Evolutionary conservation across 345 rosid genomes (phyloP), one percentile per base, ranked within the genome.

Genomic region (Citrus medica): DNA sequence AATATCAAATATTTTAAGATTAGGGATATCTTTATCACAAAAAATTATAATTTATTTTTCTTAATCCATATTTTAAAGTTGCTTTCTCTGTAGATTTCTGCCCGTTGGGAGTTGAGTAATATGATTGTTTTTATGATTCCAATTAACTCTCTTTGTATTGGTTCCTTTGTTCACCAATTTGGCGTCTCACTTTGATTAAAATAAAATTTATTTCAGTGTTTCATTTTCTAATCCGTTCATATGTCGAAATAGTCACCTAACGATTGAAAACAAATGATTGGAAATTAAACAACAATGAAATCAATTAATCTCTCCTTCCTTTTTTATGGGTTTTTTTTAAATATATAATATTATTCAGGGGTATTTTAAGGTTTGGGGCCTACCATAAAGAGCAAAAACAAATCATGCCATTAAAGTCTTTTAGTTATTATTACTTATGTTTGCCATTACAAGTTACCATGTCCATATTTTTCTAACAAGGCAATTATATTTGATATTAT

Each of bases 381-480:
- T 78, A 80, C 84, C 62, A 76, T 71, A 76, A 79, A 71, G 76
- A 33, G 13, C 16, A 6, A 5, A 30, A 28, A 28, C 17, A 28
- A 30, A 82, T 61, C 73, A 61, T 80, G 88, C 83, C 85, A 77
- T 84, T 76, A 87, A 87, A 87, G 89, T 85, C 89, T 79, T 83
- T 82, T 82, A 73, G 89, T 68, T 67, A 88, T 90, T 77, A 88
- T 88, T 76, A 78, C 87, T 38, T 38, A 76, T 87, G 91, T 90
- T 90, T 86, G 87, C 91, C 91, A 87, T 87, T 88, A 82, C 89
- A 88, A 86, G 86, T 77, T 80, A 87, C 81, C 83, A 21, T 68
- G 64, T 80, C 69, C 60, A 14, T 12, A 37, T 73, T 85, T 66
- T 82, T 80, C 79, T 61, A 74, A 77, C 73, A 35, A 67, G 1